Percentiles rank a stretch among this genome's conserved stretches.
phyloP scores from a whole-genome alignment of 148 eudicot genomes.

The Oxyria digyna region DNA sequence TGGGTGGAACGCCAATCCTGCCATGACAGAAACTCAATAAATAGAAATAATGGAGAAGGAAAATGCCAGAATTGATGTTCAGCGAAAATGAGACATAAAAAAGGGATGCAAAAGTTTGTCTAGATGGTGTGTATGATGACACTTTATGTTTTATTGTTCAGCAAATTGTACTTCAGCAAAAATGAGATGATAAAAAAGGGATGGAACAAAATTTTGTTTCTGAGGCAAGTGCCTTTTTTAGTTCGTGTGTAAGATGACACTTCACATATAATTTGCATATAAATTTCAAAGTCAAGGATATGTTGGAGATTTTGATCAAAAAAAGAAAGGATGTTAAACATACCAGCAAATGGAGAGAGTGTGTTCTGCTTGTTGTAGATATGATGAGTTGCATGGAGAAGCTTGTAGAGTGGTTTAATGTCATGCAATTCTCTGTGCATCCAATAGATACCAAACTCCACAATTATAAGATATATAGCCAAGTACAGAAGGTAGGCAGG shows the following conservation, averaged over 20 bases:
- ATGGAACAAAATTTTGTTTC: too few species aligned
- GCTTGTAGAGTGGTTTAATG: slow-evolving; percentile 74
- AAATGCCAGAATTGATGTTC: too few species aligned
- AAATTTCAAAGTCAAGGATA: not conserved
- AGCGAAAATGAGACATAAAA: too few species aligned
- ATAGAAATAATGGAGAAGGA: too few species aligned
- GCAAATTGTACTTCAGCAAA: too few species aligned
- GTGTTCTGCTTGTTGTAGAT: slow-evolving; percentile 96
- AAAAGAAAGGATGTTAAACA: slow-evolving; percentile 3
- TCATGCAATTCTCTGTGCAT: slow-evolving; percentile 79
- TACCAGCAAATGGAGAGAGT: slow-evolving; percentile 97
- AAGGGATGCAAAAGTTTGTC: too few species aligned
- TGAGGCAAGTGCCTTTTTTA: too few species aligned
- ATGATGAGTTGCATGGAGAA: slow-evolving; percentile 90
- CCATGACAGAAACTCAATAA: too few species aligned
- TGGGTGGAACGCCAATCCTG: slow-evolving; percentile 90
- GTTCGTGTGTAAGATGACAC: too few species aligned
- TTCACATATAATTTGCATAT: too few species aligned
- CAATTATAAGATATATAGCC: slow-evolving; percentile 40
- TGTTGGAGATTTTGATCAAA: not conserved
- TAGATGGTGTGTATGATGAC: not conserved
- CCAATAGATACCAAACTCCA: slow-evolving; percentile 91
- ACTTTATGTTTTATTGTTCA: not conserved
- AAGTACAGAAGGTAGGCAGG: slow-evolving; percentile 28
- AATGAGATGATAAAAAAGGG: too few species aligned